phyloP scores from a whole-genome alignment of 495 filamentous ascomycete genomes.

The Staphylotrichum longicolle region DNA sequence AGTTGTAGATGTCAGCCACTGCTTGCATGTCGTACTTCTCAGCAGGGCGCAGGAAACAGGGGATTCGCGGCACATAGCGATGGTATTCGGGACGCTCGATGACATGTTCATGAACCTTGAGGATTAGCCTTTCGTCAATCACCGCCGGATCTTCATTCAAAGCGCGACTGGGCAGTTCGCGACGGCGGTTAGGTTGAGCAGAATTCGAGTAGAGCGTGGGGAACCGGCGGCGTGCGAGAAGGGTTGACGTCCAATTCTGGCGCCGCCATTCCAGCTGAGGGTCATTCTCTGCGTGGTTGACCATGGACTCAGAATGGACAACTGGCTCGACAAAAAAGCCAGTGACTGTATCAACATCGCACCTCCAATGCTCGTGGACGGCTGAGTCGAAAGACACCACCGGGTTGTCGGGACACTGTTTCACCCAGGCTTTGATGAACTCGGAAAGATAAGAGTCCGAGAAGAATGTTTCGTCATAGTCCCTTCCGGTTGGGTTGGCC shows the following conservation, averaged over 20 bases:
- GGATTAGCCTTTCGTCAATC: not conserved
- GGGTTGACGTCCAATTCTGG: constrained; percentile 20
- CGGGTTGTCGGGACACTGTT: constrained; percentile 10
- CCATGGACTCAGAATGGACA: constrained; percentile 25
- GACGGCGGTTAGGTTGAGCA: too few species aligned
- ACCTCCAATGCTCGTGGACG: constrained; percentile 23
- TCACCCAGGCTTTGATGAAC: constrained; percentile 22
- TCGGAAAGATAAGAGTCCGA: not conserved
- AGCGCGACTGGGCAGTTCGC: too few species aligned
- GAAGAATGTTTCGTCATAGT: constrained; percentile 18
- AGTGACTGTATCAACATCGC: constrained; percentile 35
- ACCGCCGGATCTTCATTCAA: not conserved
- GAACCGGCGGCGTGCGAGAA: constrained; percentile 12
- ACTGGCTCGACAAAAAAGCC: constrained; percentile 33
- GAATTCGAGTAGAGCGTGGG: too few species aligned
- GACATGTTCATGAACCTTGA: not conserved
- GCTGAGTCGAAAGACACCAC: constrained; percentile 18
- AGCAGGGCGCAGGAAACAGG: constrained; percentile 39
- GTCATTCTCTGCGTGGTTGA: not conserved
- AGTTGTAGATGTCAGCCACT: constrained; percentile 39
- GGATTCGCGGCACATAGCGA: constrained; percentile 27
- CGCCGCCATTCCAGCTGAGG: constrained; percentile 22
- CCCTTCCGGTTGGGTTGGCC: not conserved
- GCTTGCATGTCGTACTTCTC: constrained; percentile 30
- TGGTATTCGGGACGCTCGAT: constrained; percentile 9